Conservation (phyloP, 2,329 filamentous ascomycete genomes). For the Trichoderma afroharzianum region DNA sequence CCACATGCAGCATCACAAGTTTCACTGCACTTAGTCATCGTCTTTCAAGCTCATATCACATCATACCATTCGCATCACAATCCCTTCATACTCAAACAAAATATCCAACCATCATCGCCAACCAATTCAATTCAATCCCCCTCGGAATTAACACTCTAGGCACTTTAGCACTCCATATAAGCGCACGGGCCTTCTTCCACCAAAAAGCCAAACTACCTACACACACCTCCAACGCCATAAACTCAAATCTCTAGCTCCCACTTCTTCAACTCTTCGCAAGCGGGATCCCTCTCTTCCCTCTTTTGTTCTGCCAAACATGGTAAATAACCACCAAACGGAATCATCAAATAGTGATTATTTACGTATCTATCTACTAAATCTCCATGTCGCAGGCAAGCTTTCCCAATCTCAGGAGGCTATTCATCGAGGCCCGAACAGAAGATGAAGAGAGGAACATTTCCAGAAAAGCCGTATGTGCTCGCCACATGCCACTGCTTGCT, state of each 20-base stretch:
- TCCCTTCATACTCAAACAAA: neutral
- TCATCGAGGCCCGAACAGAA: conserved; percentile 90
- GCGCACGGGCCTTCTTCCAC: neutral
- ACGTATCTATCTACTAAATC: neutral
- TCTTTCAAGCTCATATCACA: neutral
- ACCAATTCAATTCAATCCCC: neutral
- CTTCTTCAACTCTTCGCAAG: neutral
- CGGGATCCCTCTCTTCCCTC: conserved; percentile 8
- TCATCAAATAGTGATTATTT: neutral
- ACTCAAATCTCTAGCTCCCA: neutral
- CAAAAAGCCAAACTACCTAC: neutral
- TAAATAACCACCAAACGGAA: neutral
- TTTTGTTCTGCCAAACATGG: conserved; percentile 13
- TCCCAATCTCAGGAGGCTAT: conserved; percentile 91
- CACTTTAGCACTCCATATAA: neutral
- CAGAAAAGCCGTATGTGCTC: conserved; percentile 73
- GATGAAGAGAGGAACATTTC: conserved; percentile 94
- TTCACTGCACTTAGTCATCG: neutral
- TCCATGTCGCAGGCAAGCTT: conserved; percentile 62
- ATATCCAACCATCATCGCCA: neutral
- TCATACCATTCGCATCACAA: neutral
- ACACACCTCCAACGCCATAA: conserved; percentile 2
- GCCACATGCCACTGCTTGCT: neutral
- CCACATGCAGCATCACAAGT: neutral
- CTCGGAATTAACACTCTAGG: neutral